These are phyloP conservation scores for Fistulina hepatica DNA, from an alignment of 1,284 basidiomycete genomes.

Conservation along the genomic window DNA sequence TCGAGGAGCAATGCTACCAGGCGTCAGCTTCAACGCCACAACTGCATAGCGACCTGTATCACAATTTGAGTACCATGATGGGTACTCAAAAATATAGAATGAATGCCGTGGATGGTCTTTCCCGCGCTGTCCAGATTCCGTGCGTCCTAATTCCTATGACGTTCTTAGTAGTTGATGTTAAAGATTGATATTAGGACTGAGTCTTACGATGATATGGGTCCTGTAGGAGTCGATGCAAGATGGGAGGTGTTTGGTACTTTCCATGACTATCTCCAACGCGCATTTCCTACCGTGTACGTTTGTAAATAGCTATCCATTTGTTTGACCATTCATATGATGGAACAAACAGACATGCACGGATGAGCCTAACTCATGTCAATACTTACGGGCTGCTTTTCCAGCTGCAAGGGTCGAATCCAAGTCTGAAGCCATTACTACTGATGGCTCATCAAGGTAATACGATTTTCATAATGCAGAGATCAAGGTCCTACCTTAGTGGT, in stretches of 20 bases:
- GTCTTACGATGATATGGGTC: slow-evolving; percentile 34
- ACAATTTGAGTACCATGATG: too few species aligned
- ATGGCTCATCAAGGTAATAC: slow-evolving; percentile 65
- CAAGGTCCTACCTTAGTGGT: slow-evolving; percentile 1
- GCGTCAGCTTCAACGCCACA: too few species aligned
- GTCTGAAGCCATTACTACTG: slow-evolving; percentile 57
- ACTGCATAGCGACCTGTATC: too few species aligned
- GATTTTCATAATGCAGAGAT: too few species aligned
- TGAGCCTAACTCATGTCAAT: slow-evolving; percentile 49
- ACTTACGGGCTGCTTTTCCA: slow-evolving; percentile 60
- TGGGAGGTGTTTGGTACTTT: slow-evolving; percentile 42
- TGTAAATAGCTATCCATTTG: too few species aligned
- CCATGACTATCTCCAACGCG: slow-evolving; percentile 34
- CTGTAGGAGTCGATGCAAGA: slow-evolving; percentile 37
- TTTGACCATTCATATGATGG: too few species aligned
- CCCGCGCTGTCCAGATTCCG: slow-evolving; percentile 11
- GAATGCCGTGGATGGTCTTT: too few species aligned
- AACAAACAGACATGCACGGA: slow-evolving; percentile 42
- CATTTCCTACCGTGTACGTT: slow-evolving; percentile 34
- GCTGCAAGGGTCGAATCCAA: slow-evolving; percentile 51
- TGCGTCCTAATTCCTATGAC: slow-evolving; percentile 1
- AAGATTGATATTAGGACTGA: slow-evolving; percentile 32
- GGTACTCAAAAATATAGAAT: too few species aligned
- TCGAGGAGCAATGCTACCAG: too few species aligned
- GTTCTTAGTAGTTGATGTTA: neutral